Conservation (phyloP, 768 basidiomycete genomes). For the Auriculariales sp. region DNA sequence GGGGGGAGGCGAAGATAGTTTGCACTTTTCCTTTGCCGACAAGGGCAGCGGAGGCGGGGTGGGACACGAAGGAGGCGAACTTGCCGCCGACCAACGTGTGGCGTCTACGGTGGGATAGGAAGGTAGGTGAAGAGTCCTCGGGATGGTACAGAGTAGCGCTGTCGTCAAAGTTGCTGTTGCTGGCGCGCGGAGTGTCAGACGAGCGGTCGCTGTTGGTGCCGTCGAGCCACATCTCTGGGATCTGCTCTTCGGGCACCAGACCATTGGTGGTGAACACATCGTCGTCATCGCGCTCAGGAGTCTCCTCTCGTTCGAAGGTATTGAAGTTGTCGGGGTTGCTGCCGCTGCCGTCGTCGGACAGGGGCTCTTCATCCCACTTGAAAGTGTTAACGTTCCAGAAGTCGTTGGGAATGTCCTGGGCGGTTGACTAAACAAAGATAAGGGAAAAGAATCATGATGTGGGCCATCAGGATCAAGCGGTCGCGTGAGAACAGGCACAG, state of each 20-base stretch:
- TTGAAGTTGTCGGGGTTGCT: no score
- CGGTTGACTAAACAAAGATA: neutral
- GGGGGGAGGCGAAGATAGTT: no score
- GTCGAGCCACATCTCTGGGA: neutral
- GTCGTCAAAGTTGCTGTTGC: constrained; percentile 1
- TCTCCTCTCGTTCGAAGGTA: no score
- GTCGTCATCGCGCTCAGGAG: neutral
- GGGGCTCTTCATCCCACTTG: constrained; percentile 1
- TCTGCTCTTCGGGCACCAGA: neutral
- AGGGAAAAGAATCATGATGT: neutral
- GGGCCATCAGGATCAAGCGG: neutral
- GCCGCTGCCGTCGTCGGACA: neutral
- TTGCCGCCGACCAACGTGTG: no score
- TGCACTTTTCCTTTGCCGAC: no score
- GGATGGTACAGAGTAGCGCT: neutral
- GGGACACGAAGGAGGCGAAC: no score
- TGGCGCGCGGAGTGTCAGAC: neutral
- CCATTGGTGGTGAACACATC: neutral
- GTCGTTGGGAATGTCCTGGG: neutral
- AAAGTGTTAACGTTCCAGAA: neutral
- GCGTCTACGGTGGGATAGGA: no score
- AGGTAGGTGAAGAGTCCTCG: no score
- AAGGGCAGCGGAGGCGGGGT: no score
- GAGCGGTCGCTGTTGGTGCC: neutral
- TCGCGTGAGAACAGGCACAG: neutral